A percentile compares a stretch with the other conserved stretches of the same genome.
These are phyloP conservation scores for Suillus subluteus DNA, from an alignment of 768 basidiomycete species.

Conservation along the genomic window DNA sequence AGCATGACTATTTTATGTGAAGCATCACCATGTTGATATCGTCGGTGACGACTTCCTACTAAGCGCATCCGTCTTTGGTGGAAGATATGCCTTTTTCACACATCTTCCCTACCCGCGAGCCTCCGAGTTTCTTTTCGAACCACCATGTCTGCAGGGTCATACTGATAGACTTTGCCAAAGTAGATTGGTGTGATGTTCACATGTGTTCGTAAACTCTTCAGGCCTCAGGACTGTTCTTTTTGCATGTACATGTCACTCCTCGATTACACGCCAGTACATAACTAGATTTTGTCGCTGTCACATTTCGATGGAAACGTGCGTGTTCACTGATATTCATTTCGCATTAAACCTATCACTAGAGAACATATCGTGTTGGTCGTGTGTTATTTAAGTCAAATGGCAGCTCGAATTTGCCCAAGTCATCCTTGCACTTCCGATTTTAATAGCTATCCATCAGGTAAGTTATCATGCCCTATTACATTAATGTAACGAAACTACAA, in stretches of 20 bases:
- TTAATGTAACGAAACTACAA: neutral
- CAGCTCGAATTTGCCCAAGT: neutral
- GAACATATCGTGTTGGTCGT: neutral
- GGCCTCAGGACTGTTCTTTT: neutral
- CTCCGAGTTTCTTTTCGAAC: neutral
- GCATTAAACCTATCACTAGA: no score
- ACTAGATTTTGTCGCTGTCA: neutral
- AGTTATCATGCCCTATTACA: neutral
- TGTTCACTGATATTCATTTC: neutral
- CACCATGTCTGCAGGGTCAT: neutral
- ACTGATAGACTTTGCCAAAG: neutral
- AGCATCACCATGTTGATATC: neutral
- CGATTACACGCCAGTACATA: neutral
- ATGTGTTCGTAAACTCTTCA: neutral
- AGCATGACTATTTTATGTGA: neutral
- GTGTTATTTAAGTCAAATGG: neutral
- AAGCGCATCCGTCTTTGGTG: neutral
- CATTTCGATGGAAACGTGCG: neutral
- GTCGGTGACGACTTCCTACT: neutral
- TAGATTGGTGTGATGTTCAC: neutral
- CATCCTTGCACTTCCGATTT: neutral
- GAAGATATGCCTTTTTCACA: neutral
- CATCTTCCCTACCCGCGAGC: neutral
- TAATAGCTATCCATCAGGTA: no score
- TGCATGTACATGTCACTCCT: neutral